Conservation (phyloP, 192 early-diverging fungal genomes). For the Phlyctochytrium planicorne region DNA sequence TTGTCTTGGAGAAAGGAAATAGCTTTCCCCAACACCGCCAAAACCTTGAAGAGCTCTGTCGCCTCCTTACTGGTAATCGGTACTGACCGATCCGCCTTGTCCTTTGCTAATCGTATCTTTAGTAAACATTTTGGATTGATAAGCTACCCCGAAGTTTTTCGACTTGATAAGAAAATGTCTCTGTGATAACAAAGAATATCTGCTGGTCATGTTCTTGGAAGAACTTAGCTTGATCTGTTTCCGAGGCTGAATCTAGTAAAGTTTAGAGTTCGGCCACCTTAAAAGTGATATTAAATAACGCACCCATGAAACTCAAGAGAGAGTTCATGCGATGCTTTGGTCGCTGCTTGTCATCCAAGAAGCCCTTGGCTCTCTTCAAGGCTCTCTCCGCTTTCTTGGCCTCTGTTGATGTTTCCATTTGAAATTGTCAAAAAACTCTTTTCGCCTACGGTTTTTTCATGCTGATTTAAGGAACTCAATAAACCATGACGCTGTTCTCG, state of each 20-base stretch:
- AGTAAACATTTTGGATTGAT: conserved; percentile 3
- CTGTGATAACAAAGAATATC: conserved; percentile 67
- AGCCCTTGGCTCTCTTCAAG: conserved; percentile 69
- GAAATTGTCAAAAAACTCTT: no score
- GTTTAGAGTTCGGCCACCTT: conserved; percentile 6
- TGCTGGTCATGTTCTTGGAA: conserved; percentile 73
- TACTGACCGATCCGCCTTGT: conserved; percentile 55
- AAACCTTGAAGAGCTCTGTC: conserved; percentile 58
- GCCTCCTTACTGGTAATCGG: conserved; percentile 67
- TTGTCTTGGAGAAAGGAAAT: conserved; percentile 66
- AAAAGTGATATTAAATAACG: neutral
- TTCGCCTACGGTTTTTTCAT: conserved; percentile 38
- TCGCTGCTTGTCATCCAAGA: conserved; percentile 78
- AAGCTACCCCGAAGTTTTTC: conserved; percentile 67
- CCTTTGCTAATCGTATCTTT: conserved; percentile 34
- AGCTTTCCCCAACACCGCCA: conserved; percentile 65
- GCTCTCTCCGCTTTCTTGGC: no score
- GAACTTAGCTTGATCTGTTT: conserved; percentile 72
- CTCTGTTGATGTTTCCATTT: no score
- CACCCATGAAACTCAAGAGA: conserved; percentile 73
- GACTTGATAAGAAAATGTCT: conserved; percentile 65
- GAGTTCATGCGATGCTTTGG: conserved; percentile 63
- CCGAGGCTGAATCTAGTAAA: conserved; percentile 57
- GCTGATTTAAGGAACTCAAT: neutral
- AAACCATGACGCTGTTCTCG: no score